These are phyloP conservation scores for Penicillium corylophilum DNA, from an alignment of 2,329 filamentous ascomycete genomes.

Conservation along the genomic window DNA sequence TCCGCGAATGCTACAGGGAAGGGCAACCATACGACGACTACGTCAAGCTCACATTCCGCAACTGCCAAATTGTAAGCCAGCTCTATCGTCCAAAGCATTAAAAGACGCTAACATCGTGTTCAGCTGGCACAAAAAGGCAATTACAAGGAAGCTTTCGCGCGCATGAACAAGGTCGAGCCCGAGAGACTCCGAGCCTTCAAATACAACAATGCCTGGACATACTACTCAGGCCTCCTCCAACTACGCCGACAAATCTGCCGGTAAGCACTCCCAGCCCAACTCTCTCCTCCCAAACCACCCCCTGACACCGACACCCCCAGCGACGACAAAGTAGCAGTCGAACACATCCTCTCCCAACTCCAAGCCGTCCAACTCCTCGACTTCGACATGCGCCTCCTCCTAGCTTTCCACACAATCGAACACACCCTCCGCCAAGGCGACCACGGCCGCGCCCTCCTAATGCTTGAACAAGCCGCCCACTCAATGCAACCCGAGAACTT, in stretches of 20 bases:
- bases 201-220: constrained; percentile 60
- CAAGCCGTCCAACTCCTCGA: constrained; percentile 54
- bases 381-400: constrained; percentile 59
- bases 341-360: constrained; percentile 58
- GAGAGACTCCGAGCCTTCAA: constrained; percentile 71
- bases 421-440: constrained; percentile 55
- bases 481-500: constrained; percentile 55
- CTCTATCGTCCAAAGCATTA: background rate
- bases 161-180: constrained; percentile 60
- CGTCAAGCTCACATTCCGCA: constrained; percentile 70
- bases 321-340: constrained; percentile 57
- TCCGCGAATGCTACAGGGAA: constrained; percentile 69
- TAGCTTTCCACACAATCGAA: constrained; percentile 61
- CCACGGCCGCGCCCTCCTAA: constrained; percentile 53
- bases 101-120: constrained; percentile 1
- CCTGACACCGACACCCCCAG: no score
- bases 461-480: constrained; percentile 54
- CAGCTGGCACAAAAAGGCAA: constrained; percentile 63
- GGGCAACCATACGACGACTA: constrained; percentile 71
- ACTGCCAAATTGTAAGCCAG: constrained; percentile 58
- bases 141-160: constrained; percentile 66
- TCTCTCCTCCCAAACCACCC: no score
- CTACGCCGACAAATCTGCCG: constrained; percentile 43
- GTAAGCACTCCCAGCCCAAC: constrained; percentile 24
- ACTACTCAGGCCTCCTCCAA: constrained; percentile 45